Conservation (phyloP, 2,329 filamentous ascomycete species). For the Sordariomycetes sp. region DNA sequence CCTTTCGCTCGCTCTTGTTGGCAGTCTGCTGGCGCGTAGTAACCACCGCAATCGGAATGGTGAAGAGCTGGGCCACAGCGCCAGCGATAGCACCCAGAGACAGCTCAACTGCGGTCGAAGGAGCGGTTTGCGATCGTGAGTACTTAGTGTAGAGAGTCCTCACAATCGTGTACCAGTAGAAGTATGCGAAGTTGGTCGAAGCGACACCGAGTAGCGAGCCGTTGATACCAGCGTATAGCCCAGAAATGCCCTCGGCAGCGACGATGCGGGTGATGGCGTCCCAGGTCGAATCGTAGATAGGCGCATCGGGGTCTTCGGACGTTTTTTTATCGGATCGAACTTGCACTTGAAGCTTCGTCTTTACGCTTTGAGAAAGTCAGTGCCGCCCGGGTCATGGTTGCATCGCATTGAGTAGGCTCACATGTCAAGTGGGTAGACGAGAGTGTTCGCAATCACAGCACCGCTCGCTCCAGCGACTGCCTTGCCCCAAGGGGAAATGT, state of each 20-base stretch:
- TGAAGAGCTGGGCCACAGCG: slow-evolving; percentile 88
- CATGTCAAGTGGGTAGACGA: slow-evolving; percentile 97
- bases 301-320: slow-evolving; percentile 35
- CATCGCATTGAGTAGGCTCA: slow-evolving; percentile 48
- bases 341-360: slow-evolving; percentile 93
- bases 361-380: slow-evolving; percentile 53
- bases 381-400: background rate
- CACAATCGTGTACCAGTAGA: slow-evolving; percentile 96
- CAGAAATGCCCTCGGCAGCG: slow-evolving; percentile 66
- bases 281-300: slow-evolving; percentile 78
- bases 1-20: slow-evolving; percentile 72
- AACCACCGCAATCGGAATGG: slow-evolving; percentile 90
- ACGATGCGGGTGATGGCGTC: slow-evolving; percentile 84
- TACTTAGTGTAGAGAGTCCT: slow-evolving; percentile 68
- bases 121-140: slow-evolving; percentile 39
- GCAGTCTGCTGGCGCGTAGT: slow-evolving; percentile 96
- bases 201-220: slow-evolving; percentile 85
- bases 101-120: slow-evolving; percentile 75
- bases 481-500: slow-evolving; percentile 83
- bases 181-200: slow-evolving; percentile 98
- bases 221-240: slow-evolving; percentile 82
- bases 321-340: slow-evolving; percentile 52
- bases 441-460: slow-evolving; percentile 85
- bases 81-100: slow-evolving; percentile 79
- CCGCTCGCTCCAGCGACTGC: slow-evolving; percentile 89